Evolutionary conservation across 2,329 filamentous ascomycete genomes (phyloP).

Genomic region (Paradendryphiella salina): DNA sequence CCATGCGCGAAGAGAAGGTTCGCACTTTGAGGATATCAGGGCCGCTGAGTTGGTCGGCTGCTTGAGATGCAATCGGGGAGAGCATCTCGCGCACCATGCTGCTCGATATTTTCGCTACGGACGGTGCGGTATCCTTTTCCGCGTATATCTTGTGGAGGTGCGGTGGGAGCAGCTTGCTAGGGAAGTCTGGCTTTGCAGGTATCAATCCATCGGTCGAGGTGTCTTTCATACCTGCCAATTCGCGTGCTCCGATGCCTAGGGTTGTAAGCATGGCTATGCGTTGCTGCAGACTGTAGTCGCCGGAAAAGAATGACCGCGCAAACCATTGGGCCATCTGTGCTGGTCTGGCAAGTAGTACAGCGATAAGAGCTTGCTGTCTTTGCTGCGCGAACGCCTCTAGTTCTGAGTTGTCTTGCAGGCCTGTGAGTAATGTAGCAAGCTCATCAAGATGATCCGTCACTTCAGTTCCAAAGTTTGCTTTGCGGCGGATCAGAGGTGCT

Average conservation of each 20-base stretch:
- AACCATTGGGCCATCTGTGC: constrained; percentile 81
- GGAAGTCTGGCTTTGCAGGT: constrained; percentile 60
- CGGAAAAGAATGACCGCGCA: constrained; percentile 81
- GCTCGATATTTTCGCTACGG: constrained; percentile 69
- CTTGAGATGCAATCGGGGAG: constrained; percentile 76
- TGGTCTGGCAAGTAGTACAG: constrained; percentile 76
- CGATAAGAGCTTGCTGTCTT: constrained; percentile 78
- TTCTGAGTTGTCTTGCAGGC: constrained; percentile 83
- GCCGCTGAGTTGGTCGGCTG: constrained; percentile 77
- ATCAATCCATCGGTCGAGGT: constrained; percentile 54
- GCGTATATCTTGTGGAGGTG: constrained; percentile 74
- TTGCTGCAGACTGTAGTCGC: constrained; percentile 87
- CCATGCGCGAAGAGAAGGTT: constrained; percentile 80
- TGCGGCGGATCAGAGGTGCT: constrained; percentile 79
- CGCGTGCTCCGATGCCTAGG: constrained; percentile 78
- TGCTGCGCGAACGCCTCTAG: constrained; percentile 72
- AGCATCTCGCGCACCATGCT: constrained; percentile 73
- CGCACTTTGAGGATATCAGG: constrained; percentile 86
- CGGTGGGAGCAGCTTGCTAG: constrained; percentile 76
- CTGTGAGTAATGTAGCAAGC: constrained; percentile 73
- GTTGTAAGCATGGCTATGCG: constrained; percentile 79
- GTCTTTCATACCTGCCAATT: constrained; percentile 76
- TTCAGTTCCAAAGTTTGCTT: constrained; percentile 85
- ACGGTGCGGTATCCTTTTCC: constrained; percentile 51
- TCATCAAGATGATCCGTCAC: constrained; percentile 82